phyloP scores from a whole-genome alignment of 495 filamentous ascomycete species.

The Oidiodendron maius region DNA sequence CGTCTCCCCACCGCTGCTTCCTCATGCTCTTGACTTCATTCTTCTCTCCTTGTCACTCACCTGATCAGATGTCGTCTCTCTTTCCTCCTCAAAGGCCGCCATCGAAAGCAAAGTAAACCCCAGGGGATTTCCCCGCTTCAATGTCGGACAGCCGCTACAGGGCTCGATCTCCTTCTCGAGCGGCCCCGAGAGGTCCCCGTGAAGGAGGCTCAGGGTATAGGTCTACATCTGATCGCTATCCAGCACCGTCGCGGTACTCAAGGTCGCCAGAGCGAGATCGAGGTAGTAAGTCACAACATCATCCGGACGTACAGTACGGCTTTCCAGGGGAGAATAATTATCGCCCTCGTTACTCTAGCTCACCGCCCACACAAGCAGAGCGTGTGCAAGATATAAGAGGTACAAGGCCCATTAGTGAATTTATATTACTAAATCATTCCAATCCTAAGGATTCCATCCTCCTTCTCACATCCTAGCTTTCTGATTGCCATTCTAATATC shows the following conservation, averaged over 20 bases:
- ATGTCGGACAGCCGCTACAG: neutral
- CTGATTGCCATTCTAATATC: no score
- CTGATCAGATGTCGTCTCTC: no score
- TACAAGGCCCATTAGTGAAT: no score
- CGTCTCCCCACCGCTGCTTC: no score
- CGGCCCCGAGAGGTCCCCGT: neutral
- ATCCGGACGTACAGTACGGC: no score
- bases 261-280: neutral
- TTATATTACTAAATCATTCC: no score
- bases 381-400: neutral
- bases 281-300: no score
- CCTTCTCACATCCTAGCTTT: no score
- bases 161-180: neutral
- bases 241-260: neutral
- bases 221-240: neutral
- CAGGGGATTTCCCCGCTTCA: neutral
- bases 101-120: neutral
- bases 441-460: no score
- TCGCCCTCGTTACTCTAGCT: neutral
- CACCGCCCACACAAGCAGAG: neutral
- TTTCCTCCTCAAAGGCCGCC: no score
- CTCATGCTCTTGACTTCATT: no score
- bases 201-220: neutral
- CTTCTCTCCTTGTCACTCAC: no score
- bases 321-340: neutral